These are phyloP conservation scores for Violaceomyces palustris DNA, from an alignment of 1,284 basidiomycete species.

Conservation along the genomic window DNA sequence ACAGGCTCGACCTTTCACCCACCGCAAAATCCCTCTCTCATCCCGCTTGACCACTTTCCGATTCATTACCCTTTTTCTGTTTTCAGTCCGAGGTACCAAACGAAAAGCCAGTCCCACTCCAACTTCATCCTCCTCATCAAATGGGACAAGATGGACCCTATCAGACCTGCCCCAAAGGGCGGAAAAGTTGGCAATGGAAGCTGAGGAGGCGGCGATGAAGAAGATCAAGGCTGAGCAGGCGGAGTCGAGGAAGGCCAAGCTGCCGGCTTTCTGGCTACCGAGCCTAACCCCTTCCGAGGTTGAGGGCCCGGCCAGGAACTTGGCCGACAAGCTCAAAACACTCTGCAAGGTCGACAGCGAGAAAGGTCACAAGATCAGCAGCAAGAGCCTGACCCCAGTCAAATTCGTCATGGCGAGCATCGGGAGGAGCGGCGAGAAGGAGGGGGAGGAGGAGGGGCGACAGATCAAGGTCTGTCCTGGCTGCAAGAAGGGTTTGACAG, in stretches of 20 bases:
- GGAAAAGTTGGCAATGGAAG: constrained; percentile 65
- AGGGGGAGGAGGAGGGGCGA: not conserved
- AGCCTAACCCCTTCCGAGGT: constrained; percentile 12
- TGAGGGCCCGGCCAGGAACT: constrained; percentile 61
- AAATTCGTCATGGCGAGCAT: constrained; percentile 58
- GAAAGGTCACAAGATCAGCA: constrained; percentile 53
- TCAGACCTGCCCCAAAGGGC: too few species aligned
- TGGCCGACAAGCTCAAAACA: constrained; percentile 68
- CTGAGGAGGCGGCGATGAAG: constrained; percentile 74
- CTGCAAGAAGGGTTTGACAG: constrained; percentile 70
- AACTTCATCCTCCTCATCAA: too few species aligned
- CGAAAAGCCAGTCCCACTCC: too few species aligned
- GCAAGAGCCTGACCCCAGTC: constrained; percentile 71
- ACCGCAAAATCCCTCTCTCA: too few species aligned
- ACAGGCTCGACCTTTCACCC: too few species aligned
- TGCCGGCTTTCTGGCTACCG: constrained; percentile 79
- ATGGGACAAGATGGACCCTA: too few species aligned
- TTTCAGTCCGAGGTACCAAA: too few species aligned
- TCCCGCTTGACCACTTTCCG: too few species aligned
- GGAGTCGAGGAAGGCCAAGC: constrained; percentile 73
- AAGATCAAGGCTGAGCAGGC: constrained; percentile 73
- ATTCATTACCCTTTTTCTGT: too few species aligned
- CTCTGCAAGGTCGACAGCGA: constrained; percentile 68
- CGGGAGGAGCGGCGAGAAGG: too few species aligned
- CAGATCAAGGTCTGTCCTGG: constrained; percentile 42